Base-by-base conservation (phyloP, 1,284 basidiomycete species). In the Athelia sp. region DNA sequence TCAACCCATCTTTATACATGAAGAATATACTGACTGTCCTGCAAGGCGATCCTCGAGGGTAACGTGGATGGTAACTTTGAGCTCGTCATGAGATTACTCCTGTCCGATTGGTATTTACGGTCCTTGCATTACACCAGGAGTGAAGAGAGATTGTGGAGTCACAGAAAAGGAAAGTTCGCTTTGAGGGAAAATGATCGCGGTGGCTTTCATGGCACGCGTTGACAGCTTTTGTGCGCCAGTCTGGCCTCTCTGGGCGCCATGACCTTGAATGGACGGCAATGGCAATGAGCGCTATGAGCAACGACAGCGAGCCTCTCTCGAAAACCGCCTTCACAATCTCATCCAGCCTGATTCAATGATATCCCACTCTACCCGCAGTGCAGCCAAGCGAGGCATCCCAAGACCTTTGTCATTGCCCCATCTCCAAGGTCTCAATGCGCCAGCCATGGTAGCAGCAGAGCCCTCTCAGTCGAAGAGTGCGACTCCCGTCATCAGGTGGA, bases 1-100 rank as follows among this genome's bases (percentile, higher is more conserved):
- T n/a, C 9, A 50, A 43, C 15, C 14, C 13, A 24, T 42, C 19
- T 47, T 44, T n/a, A 42, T 23, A 15, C 34, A 4, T 9, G 47
- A 43, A 17, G 45, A 32, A 32, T 3, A 13, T 47, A 34, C 32
- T n/a, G 57, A 81, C 82, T 61, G 57, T 84, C 82, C 54, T 73
- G 67, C 0, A 80, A 57, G 10, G 78, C 78, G 2, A 81, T 77
- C 8, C 60, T 62, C 1, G 75, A 73, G 34, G 72, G 75, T 43
- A 85, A 72, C 1, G 81, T 67, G 4, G 81, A 82, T 1, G 81
- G 80, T 24, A 40, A 66, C 50, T 63, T 61, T 50, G 14, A 3
- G 49, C 40, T 42, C 51, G 42, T 52, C 46, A 15, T 47, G 21
- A 44, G 49, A 49, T n/a, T n/a, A n/a, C n/a, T n/a, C n/a, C n/a